A percentile compares a stretch with the other conserved stretches of the same genome.
Evolutionary conservation across 805 yeast genomes (phyloP).

Genomic region (Lachancea mirantina): DNA sequence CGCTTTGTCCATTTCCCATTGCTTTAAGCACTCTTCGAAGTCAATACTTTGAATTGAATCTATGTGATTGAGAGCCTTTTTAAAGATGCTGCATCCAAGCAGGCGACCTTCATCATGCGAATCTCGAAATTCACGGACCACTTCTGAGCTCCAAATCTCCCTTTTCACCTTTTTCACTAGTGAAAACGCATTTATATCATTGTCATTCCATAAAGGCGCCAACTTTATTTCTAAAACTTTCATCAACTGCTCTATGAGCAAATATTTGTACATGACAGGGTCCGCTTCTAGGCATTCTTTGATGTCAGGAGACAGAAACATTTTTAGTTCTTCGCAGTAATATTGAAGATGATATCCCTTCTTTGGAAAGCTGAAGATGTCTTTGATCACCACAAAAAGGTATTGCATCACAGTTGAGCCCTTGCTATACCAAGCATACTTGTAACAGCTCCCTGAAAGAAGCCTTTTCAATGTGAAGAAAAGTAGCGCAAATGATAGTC

Average conservation of each 20-base stretch:
- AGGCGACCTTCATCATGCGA: conserved; percentile 2
- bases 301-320: conserved; percentile 15
- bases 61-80: conserved; percentile 11
- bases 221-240: conserved; percentile 19
- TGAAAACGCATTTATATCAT: conserved; percentile 21
- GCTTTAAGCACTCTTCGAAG: conserved; percentile 17
- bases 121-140: conserved; percentile 3
- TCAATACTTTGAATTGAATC: conserved; percentile 11
- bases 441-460: conserved; percentile 14
- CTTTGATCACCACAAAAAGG: conserved; percentile 22
- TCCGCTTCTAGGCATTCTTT: conserved; percentile 13
- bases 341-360: conserved; percentile 9
- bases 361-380: conserved; percentile 18
- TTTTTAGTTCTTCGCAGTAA: conserved; percentile 8
- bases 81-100: conserved; percentile 14
- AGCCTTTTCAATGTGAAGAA: conserved; percentile 22
- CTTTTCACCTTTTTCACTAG: conserved; percentile 22
- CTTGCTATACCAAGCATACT: conserved; percentile 23
- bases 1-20: conserved; percentile 13
- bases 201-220: conserved; percentile 23
- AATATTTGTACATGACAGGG: conserved; percentile 14
- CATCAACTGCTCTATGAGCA: conserved; percentile 22
- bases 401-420: conserved; percentile 31
- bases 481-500: conserved; percentile 18
- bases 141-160: conserved; percentile 18